phyloP scores from a whole-genome alignment of 2,329 filamentous ascomycete species.

The Rhinocladiella mackenziei region DNA sequence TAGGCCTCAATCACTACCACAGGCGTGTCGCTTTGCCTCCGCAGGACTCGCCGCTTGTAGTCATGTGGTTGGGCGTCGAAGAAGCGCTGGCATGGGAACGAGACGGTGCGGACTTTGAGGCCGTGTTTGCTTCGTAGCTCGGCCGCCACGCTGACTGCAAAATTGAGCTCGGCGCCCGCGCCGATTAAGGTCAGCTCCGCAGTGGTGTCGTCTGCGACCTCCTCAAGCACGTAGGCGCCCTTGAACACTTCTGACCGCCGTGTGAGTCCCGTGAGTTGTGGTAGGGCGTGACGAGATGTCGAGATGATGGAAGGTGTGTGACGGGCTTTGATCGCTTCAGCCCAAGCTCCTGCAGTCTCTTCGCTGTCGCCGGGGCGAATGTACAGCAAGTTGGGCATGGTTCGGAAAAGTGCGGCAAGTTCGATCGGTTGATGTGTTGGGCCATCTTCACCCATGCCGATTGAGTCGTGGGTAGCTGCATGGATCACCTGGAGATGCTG shows the following conservation, averaged over 20 bases:
- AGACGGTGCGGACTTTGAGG: conserved; percentile 43
- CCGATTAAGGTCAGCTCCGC: conserved; percentile 46
- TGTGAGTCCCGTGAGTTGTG: conserved; percentile 37
- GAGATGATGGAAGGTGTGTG: conserved; percentile 38
- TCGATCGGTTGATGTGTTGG: conserved; percentile 60
- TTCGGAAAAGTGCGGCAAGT: conserved; percentile 52
- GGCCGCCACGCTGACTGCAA: conserved; percentile 43
- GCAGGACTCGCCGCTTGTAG: conserved; percentile 43
- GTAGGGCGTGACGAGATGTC: conserved; percentile 41
- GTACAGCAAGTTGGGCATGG: conserved; percentile 59
- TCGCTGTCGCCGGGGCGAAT: conserved; percentile 57
- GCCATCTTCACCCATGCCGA: conserved; percentile 57
- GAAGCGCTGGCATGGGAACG: conserved; percentile 47
- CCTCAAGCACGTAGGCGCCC: conserved; percentile 41
- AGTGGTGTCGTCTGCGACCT: conserved; percentile 30
- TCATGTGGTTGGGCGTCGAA: conserved; percentile 45
- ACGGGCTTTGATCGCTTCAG: conserved; percentile 42
- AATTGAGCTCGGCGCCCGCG: conserved; percentile 47
- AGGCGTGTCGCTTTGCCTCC: conserved; percentile 34
- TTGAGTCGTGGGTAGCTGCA: conserved; percentile 57
- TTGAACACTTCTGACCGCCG: conserved; percentile 35
- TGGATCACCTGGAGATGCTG: conserved; percentile 54
- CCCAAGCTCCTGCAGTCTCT: conserved; percentile 55
- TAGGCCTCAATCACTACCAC: conserved; percentile 48
- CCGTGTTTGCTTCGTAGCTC: conserved; percentile 35